These are phyloP conservation scores for Suhomyces prunicola DNA, from an alignment of 805 yeast species.

Conservation along the genomic window DNA sequence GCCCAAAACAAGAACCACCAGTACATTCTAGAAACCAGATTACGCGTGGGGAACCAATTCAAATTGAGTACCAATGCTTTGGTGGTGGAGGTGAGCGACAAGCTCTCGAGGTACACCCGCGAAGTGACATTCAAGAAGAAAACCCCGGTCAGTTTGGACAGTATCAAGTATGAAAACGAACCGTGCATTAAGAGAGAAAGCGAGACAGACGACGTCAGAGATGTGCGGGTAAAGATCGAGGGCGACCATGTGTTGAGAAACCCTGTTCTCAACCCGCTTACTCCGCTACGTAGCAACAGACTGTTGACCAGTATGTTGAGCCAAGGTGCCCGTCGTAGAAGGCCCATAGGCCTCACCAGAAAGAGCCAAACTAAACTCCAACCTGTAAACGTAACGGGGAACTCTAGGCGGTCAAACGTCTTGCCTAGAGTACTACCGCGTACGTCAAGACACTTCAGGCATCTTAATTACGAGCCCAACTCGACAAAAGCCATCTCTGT, in stretches of 20 bases:
- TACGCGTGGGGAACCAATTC: slow-evolving; percentile 18
- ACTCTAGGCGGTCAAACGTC: background rate
- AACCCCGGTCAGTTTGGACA: background rate
- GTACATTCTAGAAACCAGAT: slow-evolving; percentile 13
- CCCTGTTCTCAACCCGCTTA: background rate
- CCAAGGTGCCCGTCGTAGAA: background rate
- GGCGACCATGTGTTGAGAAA: background rate
- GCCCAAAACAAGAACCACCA: slow-evolving; percentile 15
- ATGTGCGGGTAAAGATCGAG: background rate
- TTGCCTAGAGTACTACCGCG: slow-evolving; percentile 6
- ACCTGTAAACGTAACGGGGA: background rate
- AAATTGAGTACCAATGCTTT: slow-evolving; percentile 24
- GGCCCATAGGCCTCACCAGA: slow-evolving; percentile 1
- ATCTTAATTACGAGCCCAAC: slow-evolving; percentile 1
- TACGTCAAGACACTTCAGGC: slow-evolving; percentile 6
- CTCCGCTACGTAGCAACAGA: background rate
- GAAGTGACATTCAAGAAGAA: slow-evolving; percentile 2
- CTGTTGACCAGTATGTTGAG: background rate
- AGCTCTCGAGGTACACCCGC: background rate
- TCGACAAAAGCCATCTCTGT: background rate
- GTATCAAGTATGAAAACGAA: background rate
- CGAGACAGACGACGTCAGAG: background rate
- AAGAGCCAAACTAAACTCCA: background rate
- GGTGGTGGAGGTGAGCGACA: slow-evolving; percentile 13
- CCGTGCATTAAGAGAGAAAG: background rate